These are phyloP conservation scores for Lentinula boryana DNA, from an alignment of 768 basidiomycete genomes.

Conservation along the genomic window DNA sequence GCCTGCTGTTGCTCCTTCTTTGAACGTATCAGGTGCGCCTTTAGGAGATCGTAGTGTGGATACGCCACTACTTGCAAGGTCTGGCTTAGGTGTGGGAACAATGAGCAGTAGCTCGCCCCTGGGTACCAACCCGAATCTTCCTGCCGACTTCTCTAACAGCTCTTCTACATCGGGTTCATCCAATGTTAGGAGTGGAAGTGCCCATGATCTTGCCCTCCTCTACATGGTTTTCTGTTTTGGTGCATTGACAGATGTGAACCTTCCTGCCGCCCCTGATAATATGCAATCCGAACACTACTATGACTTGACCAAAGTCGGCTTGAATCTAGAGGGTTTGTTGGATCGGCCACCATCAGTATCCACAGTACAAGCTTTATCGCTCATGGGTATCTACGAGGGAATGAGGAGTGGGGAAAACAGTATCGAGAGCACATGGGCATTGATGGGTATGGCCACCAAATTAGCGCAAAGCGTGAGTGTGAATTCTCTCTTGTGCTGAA, in stretches of 20 bases:
- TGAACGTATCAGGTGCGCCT: not conserved
- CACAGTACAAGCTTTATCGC: constrained; percentile 58
- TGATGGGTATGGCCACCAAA: constrained; percentile 61
- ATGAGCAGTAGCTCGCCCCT: constrained; percentile 5
- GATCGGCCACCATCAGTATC: constrained; percentile 68
- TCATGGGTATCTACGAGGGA: constrained; percentile 71
- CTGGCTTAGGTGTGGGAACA: not conserved
- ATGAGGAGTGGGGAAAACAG: constrained; percentile 62
- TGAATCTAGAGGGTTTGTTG: constrained; percentile 62
- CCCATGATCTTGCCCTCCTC: constrained; percentile 60
- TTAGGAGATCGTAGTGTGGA: constrained; percentile 7
- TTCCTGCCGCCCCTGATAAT: constrained; percentile 49
- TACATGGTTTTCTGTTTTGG: constrained; percentile 62
- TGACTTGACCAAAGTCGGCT: constrained; percentile 55
- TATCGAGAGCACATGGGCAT: constrained; percentile 62
- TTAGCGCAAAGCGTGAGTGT: constrained; percentile 61
- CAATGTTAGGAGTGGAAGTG: constrained; percentile 17
- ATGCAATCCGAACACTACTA: constrained; percentile 48
- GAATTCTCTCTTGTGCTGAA: not conserved
- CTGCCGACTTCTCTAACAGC: not conserved
- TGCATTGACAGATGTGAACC: constrained; percentile 46
- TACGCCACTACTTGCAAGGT: constrained; percentile 16
- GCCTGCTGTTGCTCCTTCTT: constrained; percentile 8
- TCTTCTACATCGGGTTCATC: constrained; percentile 10
- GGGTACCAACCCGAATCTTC: not conserved